These are phyloP conservation scores for Xylariaceae sp. DNA, from an alignment of 2,329 filamentous ascomycete species.

Conservation along the genomic window DNA sequence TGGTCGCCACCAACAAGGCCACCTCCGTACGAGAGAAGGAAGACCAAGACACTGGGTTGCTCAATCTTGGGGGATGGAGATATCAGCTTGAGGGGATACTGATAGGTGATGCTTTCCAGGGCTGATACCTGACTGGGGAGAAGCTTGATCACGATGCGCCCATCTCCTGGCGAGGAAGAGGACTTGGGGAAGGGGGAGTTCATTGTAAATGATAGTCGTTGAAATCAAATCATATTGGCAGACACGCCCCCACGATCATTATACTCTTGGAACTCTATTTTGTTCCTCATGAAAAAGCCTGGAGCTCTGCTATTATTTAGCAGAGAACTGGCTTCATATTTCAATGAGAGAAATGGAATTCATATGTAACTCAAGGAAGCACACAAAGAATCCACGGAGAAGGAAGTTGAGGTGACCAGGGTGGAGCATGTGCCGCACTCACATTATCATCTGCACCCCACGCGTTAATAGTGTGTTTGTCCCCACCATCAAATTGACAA, in stretches of 20 bases:
- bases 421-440: background rate
- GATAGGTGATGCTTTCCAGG: slow-evolving; percentile 73
- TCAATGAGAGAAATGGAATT: too few species aligned
- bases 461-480: slow-evolving; percentile 15
- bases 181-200: slow-evolving; percentile 72
- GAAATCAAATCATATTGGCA: slow-evolving; percentile 15
- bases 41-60: slow-evolving; percentile 71
- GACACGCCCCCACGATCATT: too few species aligned
- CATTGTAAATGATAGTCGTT: too few species aligned
- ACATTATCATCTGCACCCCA: slow-evolving; percentile 6
- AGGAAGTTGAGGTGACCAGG: too few species aligned
- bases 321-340: too few species aligned
- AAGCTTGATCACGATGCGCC: slow-evolving; percentile 68
- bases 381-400: too few species aligned
- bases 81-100: slow-evolving; percentile 93
- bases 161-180: slow-evolving; percentile 70
- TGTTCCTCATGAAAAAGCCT: too few species aligned
- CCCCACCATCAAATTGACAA: slow-evolving; percentile 15
- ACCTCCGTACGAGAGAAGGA: slow-evolving; percentile 90
- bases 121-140: slow-evolving; percentile 69
- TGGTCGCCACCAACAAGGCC: slow-evolving; percentile 85
- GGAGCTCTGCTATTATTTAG: too few species aligned
- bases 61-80: slow-evolving; percentile 66
- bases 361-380: too few species aligned
- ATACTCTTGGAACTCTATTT: too few species aligned